Conservation (phyloP, 495 filamentous ascomycete genomes). For the Saxophila tyrrhenica region DNA sequence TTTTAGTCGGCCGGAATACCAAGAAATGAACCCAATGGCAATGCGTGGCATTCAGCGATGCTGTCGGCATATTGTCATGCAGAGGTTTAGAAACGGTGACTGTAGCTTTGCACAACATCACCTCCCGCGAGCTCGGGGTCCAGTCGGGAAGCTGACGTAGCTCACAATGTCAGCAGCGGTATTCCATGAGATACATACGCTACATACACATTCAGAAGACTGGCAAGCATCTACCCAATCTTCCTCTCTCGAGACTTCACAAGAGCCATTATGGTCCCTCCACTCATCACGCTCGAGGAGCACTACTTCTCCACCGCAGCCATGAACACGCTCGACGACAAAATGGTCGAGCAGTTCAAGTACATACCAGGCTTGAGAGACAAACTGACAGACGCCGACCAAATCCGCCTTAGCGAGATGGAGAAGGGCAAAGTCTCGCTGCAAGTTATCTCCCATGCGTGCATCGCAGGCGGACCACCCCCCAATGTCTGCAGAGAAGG, state of each 20-base stretch:
- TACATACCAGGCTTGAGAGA: conserved; percentile 24
- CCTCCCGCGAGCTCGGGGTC: too few relatives aligned
- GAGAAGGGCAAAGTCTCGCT: conserved; percentile 38
- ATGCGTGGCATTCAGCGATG: too few relatives aligned
- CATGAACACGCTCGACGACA: conserved; percentile 11
- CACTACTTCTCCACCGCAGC: conserved; percentile 41
- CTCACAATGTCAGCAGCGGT: too few relatives aligned
- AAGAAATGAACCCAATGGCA: too few relatives aligned
- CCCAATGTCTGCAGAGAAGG: conserved; percentile 29
- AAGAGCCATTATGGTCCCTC: conserved; percentile 11
- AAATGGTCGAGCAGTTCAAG: conserved; percentile 27
- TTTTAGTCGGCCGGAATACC: too few relatives aligned
- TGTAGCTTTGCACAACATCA: too few relatives aligned
- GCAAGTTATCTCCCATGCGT: conserved; percentile 47
- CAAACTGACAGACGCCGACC: conserved; percentile 31
- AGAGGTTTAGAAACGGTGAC: too few relatives aligned
- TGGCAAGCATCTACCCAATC: not conserved
- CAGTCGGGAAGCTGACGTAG: too few relatives aligned
- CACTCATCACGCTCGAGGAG: conserved; percentile 50
- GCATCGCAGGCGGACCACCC: conserved; percentile 25
- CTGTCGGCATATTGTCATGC: too few relatives aligned
- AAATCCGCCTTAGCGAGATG: conserved; percentile 41
- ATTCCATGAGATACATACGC: too few relatives aligned
- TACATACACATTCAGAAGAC: too few relatives aligned
- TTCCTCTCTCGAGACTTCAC: not conserved